Evolutionary conservation across 192 early-diverging fungal genomes (phyloP).

Genomic region (Podila epigama): DNA sequence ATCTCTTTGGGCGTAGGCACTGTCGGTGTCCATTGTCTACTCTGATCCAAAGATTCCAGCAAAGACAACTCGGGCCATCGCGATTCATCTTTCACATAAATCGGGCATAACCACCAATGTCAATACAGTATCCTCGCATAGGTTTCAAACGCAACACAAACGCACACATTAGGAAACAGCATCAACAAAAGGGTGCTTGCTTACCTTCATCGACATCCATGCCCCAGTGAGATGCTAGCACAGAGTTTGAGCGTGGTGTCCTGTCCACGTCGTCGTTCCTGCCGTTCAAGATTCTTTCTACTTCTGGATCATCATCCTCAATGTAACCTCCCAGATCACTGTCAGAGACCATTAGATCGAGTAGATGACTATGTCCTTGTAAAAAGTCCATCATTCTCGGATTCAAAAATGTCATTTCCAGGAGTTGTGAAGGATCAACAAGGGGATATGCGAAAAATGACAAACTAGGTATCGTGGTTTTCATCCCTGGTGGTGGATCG

Average conservation of each 20-base stretch:
- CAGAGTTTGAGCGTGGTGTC: background rate
- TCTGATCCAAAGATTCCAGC: conserved; percentile 18
- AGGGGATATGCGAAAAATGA: conserved; percentile 33
- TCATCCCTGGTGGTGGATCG: background rate
- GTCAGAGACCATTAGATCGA: background rate
- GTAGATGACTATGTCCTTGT: background rate
- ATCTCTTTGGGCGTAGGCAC: background rate
- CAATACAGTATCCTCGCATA: no score
- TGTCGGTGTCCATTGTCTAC: conserved; percentile 29
- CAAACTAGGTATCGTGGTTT: background rate
- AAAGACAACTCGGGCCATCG: conserved; percentile 18
- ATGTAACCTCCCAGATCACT: background rate
- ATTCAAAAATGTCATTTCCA: conserved; percentile 15
- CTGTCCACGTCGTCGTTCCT: background rate
- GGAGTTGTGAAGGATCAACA: conserved; percentile 13
- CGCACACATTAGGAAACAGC: no score
- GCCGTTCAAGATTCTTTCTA: conserved; percentile 42
- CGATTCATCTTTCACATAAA: conserved; percentile 1
- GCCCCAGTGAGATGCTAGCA: background rate
- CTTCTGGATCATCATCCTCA: conserved; percentile 14
- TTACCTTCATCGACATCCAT: conserved; percentile 31
- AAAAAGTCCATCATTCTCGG: conserved; percentile 4
- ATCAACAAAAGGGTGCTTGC: background rate
- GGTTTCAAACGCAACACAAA: no score
- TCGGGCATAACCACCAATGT: no score